These are phyloP conservation scores for Candida ascalaphidarum DNA, from an alignment of 805 yeast species.

Conservation along the genomic window DNA sequence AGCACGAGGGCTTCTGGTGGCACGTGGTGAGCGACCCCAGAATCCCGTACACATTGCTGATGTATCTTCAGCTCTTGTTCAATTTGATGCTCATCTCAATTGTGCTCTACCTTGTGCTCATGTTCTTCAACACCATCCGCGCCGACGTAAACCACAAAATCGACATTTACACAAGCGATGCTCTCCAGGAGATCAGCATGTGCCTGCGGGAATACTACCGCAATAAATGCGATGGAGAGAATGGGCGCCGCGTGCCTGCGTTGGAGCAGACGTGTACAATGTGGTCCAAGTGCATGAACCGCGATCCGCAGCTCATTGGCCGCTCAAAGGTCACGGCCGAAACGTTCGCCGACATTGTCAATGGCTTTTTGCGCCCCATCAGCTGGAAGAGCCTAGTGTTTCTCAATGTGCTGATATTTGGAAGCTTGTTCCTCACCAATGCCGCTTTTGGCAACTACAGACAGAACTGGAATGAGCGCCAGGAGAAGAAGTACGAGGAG, in stretches of 20 bases:
- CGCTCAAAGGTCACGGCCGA: slow-evolving; percentile 70
- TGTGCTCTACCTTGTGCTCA: slow-evolving; percentile 41
- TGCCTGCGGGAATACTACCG: slow-evolving; percentile 64
- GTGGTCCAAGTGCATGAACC: slow-evolving; percentile 79
- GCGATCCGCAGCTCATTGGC: slow-evolving; percentile 63
- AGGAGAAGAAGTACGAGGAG: too few relatives aligned
- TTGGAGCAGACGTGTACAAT: slow-evolving; percentile 57
- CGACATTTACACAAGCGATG: slow-evolving; percentile 51
- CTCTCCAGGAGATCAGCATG: slow-evolving; percentile 51
- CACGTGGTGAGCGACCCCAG: slow-evolving; percentile 28
- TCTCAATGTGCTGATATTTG: slow-evolving; percentile 36
- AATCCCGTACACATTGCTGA: slow-evolving; percentile 47
- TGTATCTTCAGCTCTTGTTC: slow-evolving; percentile 57
- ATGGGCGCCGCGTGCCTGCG: slow-evolving; percentile 56
- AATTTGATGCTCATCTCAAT: slow-evolving; percentile 45
- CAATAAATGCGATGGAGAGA: slow-evolving; percentile 62
- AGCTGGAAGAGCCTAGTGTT: slow-evolving; percentile 59
- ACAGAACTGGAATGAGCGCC: too few relatives aligned
- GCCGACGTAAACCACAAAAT: slow-evolving; percentile 67
- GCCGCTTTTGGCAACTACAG: slow-evolving; percentile 35
- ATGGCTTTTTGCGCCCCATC: slow-evolving; percentile 66
- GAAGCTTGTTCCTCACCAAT: slow-evolving; percentile 45
- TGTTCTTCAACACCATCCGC: slow-evolving; percentile 48
- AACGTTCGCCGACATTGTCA: slow-evolving; percentile 73
- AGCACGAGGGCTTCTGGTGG: not conserved